These are phyloP conservation scores for Rhodamnia argentea DNA, from an alignment of 345 rosid genomes.

Conservation along the genomic window DNA sequence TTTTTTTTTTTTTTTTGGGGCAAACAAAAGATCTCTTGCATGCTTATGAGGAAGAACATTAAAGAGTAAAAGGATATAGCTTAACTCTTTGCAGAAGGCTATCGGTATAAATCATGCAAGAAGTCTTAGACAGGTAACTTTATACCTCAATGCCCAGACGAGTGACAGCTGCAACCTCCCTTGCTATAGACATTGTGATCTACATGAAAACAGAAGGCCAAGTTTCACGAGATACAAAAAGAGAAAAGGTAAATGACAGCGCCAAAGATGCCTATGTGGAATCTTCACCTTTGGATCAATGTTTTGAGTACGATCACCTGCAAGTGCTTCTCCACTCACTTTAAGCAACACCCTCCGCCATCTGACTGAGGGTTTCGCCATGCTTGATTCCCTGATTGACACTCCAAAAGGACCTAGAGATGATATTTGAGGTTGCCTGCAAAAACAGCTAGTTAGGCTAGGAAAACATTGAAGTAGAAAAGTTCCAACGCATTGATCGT, in stretches of 20 bases:
- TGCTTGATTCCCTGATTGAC: conserved; percentile 22
- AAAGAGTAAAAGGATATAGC: neutral
- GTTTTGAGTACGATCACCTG: conserved; percentile 70
- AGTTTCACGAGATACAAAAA: conserved; percentile 1
- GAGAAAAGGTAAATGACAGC: neutral
- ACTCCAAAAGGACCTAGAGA: conserved; percentile 44
- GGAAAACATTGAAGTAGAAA: neutral
- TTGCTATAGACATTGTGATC: conserved; percentile 93
- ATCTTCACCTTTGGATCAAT: conserved; percentile 71
- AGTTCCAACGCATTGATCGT: neutral
- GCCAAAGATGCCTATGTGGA: neutral
- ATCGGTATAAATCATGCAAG: neutral
- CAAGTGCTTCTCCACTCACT: conserved; percentile 98
- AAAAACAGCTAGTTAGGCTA: conserved; percentile 9
- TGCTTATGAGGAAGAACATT: neutral
- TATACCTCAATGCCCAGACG: conserved; percentile 84
- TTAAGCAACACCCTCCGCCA: conserved; percentile 96
- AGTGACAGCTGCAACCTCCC: conserved; percentile 87
- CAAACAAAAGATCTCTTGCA: neutral
- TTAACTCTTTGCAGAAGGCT: neutral
- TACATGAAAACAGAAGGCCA: conserved; percentile 7
- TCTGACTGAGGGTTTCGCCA: conserved; percentile 41
- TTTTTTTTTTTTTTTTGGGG: neutral
- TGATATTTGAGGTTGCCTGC: conserved; percentile 44
- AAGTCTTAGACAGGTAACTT: neutral